Evolutionary conservation across 2,329 filamentous ascomycete genomes (phyloP).

Genomic region (Trichoderma sp.): DNA sequence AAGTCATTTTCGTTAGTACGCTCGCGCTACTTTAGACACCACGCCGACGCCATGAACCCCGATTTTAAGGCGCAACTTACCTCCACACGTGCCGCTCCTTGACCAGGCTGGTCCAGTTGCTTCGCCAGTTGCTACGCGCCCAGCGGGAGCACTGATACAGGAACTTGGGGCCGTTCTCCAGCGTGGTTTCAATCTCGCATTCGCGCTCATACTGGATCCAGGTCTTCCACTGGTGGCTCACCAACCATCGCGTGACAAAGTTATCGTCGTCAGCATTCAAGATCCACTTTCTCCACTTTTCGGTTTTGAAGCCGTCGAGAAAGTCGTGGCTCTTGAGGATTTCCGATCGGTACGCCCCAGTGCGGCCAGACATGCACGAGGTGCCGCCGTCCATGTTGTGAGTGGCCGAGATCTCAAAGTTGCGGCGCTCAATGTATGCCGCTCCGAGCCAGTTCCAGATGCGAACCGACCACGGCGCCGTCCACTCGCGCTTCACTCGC

Average conservation of each 20-base stretch:
- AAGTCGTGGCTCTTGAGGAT: constrained; percentile 87
- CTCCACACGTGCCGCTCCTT: constrained; percentile 81
- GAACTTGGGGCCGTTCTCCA: constrained; percentile 87
- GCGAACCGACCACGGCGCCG: constrained; percentile 58
- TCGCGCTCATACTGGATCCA: constrained; percentile 92
- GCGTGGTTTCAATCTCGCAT: constrained; percentile 88
- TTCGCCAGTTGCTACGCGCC: constrained; percentile 97
- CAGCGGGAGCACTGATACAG: constrained; percentile 91
- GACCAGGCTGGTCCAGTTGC: constrained; percentile 88
- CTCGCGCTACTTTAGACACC: constrained; percentile 16
- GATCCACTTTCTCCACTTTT: constrained; percentile 85
- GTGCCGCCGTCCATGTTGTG: constrained; percentile 93
- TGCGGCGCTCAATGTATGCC: constrained; percentile 88
- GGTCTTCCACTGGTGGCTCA: constrained; percentile 88
- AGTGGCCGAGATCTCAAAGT: constrained; percentile 95
- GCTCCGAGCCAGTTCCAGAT: constrained; percentile 89
- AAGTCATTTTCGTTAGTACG: constrained; percentile 31
- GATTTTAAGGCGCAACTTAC: constrained; percentile 59
- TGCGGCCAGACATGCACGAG: constrained; percentile 95
- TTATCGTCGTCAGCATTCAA: constrained; percentile 98
- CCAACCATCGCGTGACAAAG: constrained; percentile 95
- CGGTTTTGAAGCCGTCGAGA: constrained; percentile 84
- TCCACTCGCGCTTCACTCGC: constrained; percentile 70
- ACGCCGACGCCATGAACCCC: not conserved
- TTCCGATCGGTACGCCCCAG: constrained; percentile 85